A percentile compares a stretch with the other conserved stretches of the same genome.
Evolutionary conservation across 805 yeast genomes (phyloP).

Genomic region (Zygoascus flipseniorum): DNA sequence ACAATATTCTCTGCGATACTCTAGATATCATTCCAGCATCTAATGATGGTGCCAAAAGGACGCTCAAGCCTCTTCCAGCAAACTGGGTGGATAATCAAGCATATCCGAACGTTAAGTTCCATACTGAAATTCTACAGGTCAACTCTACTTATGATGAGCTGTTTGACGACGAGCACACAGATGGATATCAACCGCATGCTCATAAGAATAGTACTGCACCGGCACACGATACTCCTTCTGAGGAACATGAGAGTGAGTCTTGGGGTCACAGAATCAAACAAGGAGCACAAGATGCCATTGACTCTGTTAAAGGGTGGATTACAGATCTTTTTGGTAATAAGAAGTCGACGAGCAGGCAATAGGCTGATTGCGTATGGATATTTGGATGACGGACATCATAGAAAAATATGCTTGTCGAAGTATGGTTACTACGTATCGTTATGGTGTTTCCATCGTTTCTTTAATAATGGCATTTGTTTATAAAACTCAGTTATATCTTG

Average conservation of each 20-base stretch:
- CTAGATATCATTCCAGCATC: conserved; percentile 43
- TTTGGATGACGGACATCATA: too few relatives aligned
- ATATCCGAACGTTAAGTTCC: conserved; percentile 28
- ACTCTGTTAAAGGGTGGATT: conserved; percentile 4
- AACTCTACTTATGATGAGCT: conserved; percentile 25
- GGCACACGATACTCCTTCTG: not conserved
- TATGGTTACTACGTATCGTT: too few relatives aligned
- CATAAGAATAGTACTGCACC: not conserved
- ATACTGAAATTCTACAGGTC: conserved; percentile 18
- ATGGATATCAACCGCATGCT: not conserved
- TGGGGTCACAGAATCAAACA: not conserved
- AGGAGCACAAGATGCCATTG: not conserved
- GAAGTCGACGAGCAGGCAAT: not conserved
- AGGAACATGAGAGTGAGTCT: not conserved
- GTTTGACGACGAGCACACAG: conserved; percentile 7
- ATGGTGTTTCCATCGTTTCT: not conserved
- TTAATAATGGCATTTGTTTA: not conserved
- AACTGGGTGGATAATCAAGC: conserved; percentile 21
- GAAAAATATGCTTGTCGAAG: too few relatives aligned
- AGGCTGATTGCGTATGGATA: too few relatives aligned
- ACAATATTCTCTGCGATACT: conserved; percentile 64
- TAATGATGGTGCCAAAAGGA: conserved; percentile 45
- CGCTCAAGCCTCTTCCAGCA: conserved; percentile 17
- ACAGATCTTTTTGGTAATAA: not conserved
- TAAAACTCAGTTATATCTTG: conserved; percentile 17